These are phyloP conservation scores for Malus domestica DNA, from an alignment of 306 rosid species.

Conservation along the genomic window ASM211411v1 NC_041789.1:16193501-16194000, in stretches of 20 bases:
- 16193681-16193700: conserved; percentile 13
- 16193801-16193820: background rate
- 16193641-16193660: conserved; percentile 12
- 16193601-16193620: conserved; percentile 32
- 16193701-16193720: conserved; percentile 20
- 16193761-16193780: conserved; percentile 6
- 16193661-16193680: conserved; percentile 31
- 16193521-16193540: conserved; percentile 57
- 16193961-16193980: background rate
- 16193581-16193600: conserved; percentile 98
- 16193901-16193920: conserved; percentile 5
- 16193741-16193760: conserved; percentile 16
- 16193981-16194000: background rate
- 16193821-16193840: conserved; percentile 6
- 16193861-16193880: conserved; percentile 5
- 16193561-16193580: conserved; percentile 72
- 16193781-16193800: background rate
- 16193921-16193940: conserved; percentile 1
- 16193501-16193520: conserved; percentile 58
- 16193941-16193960: conserved; percentile 13
- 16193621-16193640: conserved; percentile 16
- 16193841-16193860: conserved; percentile 13
- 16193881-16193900: background rate
- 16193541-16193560: conserved; percentile 66
- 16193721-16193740: conserved; percentile 20